These are phyloP conservation scores for Termitomyces sp. DNA, from an alignment of 768 basidiomycete genomes.

Conservation along the genomic window DNA sequence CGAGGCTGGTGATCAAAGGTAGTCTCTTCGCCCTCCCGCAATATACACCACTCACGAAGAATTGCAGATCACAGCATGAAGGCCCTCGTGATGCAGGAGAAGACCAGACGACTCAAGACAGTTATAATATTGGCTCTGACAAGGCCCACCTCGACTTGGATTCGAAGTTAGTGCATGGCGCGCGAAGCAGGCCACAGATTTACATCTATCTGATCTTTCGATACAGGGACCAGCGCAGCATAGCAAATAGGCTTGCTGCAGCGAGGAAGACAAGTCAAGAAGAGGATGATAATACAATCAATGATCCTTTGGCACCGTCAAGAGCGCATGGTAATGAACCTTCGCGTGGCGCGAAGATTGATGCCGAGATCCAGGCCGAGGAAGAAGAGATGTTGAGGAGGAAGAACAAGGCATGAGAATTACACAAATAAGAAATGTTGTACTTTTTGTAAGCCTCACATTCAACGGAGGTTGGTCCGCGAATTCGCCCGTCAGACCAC, in stretches of 20 bases:
- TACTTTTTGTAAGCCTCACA: background rate
- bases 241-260: conserved; percentile 31
- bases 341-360: conserved; percentile 52
- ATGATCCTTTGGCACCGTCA: conserved; percentile 45
- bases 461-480: too few species aligned
- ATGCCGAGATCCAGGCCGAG: conserved; percentile 47
- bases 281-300: conserved; percentile 25
- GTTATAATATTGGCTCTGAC: background rate
- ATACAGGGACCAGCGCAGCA: conserved; percentile 20
- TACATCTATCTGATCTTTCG: background rate
- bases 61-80: background rate
- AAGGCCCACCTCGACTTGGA: background rate
- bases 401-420: conserved; percentile 28
- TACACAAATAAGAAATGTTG: too few species aligned
- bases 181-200: background rate
- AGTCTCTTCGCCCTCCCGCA: background rate
- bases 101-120: background rate
- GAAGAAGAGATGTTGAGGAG: conserved; percentile 41
- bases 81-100: background rate
- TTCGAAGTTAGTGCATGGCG: background rate
- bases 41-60: background rate
- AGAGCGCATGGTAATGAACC: conserved; percentile 52
- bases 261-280: conserved; percentile 21
- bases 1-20: conserved; percentile 45
- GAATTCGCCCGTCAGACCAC: too few species aligned